Evolutionary conservation across 805 yeast genomes (phyloP).

Genomic region (Tetrapisispora namnaoensis): DNA sequence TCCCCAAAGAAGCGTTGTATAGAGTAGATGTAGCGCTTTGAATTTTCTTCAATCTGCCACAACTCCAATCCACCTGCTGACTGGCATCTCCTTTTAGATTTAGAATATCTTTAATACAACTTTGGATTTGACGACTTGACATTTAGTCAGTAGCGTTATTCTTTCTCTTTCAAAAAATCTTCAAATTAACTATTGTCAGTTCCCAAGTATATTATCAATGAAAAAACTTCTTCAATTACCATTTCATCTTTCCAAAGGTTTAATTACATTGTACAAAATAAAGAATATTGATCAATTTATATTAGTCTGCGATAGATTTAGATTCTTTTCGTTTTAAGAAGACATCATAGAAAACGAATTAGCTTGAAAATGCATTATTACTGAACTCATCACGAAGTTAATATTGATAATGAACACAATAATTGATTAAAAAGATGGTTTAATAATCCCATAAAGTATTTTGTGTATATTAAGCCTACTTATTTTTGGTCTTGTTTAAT

Average conservation of each 20-base stretch:
- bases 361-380: not conserved
- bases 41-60: conserved; percentile 21
- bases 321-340: no score
- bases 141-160: conserved; percentile 4
- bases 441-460: no score
- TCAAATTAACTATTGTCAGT: not conserved
- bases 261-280: no score
- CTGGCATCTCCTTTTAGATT: conserved; percentile 12
- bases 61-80: conserved; percentile 18
- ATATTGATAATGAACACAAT: not conserved
- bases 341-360: not conserved
- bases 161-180: not conserved
- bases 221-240: not conserved
- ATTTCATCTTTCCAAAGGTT: no score
- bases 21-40: conserved; percentile 27
- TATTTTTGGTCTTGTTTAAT: no score
- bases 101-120: conserved; percentile 21
- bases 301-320: no score
- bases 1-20: conserved; percentile 44
- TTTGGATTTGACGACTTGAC: conserved; percentile 24
- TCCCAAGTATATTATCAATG: not conserved
- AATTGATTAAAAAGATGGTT: not conserved
- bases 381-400: not conserved
- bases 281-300: no score
- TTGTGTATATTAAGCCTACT: no score